Base-by-base conservation (phyloP, 2,329 filamentous ascomycete genomes). In the Fusarium vanettenii region DNA sequence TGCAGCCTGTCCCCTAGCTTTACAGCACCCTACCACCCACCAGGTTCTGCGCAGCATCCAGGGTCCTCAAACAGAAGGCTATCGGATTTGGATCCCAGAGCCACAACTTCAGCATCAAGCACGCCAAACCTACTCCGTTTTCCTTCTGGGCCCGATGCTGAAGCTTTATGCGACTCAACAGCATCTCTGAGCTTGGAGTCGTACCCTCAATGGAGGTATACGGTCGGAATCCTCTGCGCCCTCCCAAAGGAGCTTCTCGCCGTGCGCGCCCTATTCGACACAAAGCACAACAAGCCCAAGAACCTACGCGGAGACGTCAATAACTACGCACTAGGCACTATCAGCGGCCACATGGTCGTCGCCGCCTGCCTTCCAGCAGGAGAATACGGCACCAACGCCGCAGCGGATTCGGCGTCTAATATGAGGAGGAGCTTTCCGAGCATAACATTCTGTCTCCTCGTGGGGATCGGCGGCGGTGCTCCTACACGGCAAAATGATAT, bases 361-460 rank as follows among this genome's bases (percentile, higher is more conserved):
- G 71, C 69, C 5, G 62, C 64, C 6, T 75, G 71, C 39, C 67
- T 76, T 1, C 74, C 74, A 25, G 4, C 29, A 1, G 73, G 70
- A 5, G 56, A 67, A n/a, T 74, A 75, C 60, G 66, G 61, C 3
- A 70, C 62, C 18, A 76, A 72, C 16, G 11, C 68, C 18, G 64
- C 74, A 18, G 60, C 70, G 1, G 65, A 60, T 14, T 64, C 45
- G 3, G 63, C 67, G 16, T 52, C 55, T 9, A 66, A 75, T 31
- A 64, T 76, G 74, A 65, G 62, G 8, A 29, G 69, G 20, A 71
- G 61, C 16, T 71, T 69, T 16, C 57, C 39, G 1, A 37, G 11
- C n/a, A 52, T 71, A 9, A 16, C 29, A 13, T 69, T 66, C 37
- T 68, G 69, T 27, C 48, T 71, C 2, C 18, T 71, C 39, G 66